These are phyloP conservation scores for Ricinus communis DNA, from an alignment of 345 rosid species.

Conservation along the genomic window DNA sequence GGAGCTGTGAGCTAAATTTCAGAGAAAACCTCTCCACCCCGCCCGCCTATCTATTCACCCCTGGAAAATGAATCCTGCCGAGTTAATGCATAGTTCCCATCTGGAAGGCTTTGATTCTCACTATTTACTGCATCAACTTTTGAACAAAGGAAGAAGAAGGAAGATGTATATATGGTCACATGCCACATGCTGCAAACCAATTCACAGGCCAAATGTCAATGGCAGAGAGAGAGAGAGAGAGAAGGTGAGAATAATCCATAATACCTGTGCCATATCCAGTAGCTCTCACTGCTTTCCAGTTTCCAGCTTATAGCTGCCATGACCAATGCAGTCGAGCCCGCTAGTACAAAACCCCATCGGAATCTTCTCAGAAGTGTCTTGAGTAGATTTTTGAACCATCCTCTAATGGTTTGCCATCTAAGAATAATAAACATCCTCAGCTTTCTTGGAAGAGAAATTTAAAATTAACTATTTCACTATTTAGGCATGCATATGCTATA, in stretches of 20 bases:
- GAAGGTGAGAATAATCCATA: not conserved
- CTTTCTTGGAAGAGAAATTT: not conserved
- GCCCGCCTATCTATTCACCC: conserved; percentile 25
- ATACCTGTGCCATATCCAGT: conserved; percentile 99
- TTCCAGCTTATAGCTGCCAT: conserved; percentile 83
- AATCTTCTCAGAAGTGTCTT: conserved; percentile 59
- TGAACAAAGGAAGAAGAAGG: conserved; percentile 93
- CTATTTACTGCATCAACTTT: conserved; percentile 45
- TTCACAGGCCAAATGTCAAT: conserved; percentile 12
- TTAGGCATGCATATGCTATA: not conserved
- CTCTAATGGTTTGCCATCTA: conserved; percentile 50
- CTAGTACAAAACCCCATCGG: conserved; percentile 66
- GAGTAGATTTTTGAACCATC: conserved; percentile 51
- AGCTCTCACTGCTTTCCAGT: conserved; percentile 73
- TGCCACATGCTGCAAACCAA: conserved; percentile 78
- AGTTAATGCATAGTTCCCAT: conserved; percentile 53
- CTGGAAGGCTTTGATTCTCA: conserved; percentile 33
- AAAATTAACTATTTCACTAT: not conserved
- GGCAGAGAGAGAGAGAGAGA: not conserved
- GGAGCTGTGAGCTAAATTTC: conserved; percentile 1
- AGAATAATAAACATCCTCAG: conserved; percentile 6
- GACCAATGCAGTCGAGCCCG: conserved; percentile 58
- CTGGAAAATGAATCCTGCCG: conserved; percentile 60
- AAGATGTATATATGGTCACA: conserved; percentile 69
- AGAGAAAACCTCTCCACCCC: conserved; percentile 11